Conservation (phyloP, 1,284 basidiomycete species). For the Leccinum griseonigrum region DNA sequence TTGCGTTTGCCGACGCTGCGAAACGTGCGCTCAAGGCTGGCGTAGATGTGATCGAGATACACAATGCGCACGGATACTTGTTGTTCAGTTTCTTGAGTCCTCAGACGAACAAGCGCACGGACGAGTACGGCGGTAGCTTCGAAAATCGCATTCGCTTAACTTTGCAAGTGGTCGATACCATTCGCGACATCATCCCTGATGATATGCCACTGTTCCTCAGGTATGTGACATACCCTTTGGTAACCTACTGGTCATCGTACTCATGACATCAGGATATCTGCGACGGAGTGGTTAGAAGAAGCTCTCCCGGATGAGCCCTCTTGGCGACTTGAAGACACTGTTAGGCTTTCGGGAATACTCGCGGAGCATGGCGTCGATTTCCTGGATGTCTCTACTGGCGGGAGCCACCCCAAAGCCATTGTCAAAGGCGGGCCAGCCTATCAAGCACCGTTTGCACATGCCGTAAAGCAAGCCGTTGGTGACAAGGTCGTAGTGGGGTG, state of each 20-base stretch:
- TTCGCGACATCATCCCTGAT: slow-evolving; percentile 53
- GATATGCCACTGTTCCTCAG: slow-evolving; percentile 69
- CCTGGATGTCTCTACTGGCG: slow-evolving; percentile 64
- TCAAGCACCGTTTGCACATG: slow-evolving; percentile 51
- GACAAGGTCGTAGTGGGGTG: slow-evolving; percentile 51
- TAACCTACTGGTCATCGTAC: slow-evolving; percentile 28
- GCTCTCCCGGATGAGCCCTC: slow-evolving; percentile 44
- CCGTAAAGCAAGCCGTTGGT: slow-evolving; percentile 56
- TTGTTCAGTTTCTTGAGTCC: slow-evolving; percentile 58
- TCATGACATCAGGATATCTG: slow-evolving; percentile 41
- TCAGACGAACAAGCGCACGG: slow-evolving; percentile 64
- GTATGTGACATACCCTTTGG: slow-evolving; percentile 35
- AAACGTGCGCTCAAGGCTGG: slow-evolving; percentile 54
- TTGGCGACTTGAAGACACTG: slow-evolving; percentile 64
- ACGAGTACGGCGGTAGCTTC: slow-evolving; percentile 72
- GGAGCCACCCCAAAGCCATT: slow-evolving; percentile 48
- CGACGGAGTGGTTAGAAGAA: slow-evolving; percentile 62
- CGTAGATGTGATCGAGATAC: slow-evolving; percentile 71
- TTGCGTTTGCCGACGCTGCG: slow-evolving; percentile 59
- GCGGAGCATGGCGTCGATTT: slow-evolving; percentile 62
- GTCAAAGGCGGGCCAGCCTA: slow-evolving; percentile 51
- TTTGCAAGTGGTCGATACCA: slow-evolving; percentile 53
- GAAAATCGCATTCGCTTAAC: slow-evolving; percentile 66
- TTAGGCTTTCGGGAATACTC: slow-evolving; percentile 49
- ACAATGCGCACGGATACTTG: slow-evolving; percentile 63